Evolutionary conservation across 2,329 filamentous ascomycete genomes (phyloP).

Genomic region (Amauroascus verrucosus): DNA sequence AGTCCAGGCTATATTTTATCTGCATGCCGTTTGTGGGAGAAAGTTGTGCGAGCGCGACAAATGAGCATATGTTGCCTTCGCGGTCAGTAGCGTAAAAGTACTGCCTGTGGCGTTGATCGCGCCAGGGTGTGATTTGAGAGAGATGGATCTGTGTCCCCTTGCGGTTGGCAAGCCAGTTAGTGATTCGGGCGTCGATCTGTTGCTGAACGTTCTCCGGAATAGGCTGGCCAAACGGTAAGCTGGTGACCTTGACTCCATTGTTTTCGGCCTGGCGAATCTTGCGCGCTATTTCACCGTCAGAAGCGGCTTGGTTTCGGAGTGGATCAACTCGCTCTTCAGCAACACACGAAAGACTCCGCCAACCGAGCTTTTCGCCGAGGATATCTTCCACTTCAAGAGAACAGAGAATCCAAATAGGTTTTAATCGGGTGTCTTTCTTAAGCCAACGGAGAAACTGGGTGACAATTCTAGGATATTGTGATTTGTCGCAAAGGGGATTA

Average conservation of each 20-base stretch:
- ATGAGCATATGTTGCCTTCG: conserved; percentile 59
- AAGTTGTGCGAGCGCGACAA: conserved; percentile 76
- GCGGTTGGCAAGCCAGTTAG: conserved; percentile 68
- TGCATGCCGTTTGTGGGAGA: conserved; percentile 77
- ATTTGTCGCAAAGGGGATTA: conserved; percentile 71
- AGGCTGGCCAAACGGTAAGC: conserved; percentile 55
- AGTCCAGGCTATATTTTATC: conserved; percentile 92
- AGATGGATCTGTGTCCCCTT: conserved; percentile 83
- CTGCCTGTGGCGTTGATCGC: conserved; percentile 69
- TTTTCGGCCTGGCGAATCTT: conserved; percentile 73
- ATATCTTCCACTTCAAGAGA: conserved; percentile 68
- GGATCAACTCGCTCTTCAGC: conserved; percentile 82
- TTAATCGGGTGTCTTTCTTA: conserved; percentile 58
- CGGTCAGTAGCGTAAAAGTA: conserved; percentile 73
- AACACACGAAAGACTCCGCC: conserved; percentile 79
- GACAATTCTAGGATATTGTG: conserved; percentile 65
- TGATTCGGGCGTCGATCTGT: conserved; percentile 61
- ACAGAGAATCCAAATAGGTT: conserved; percentile 84
- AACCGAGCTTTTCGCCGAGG: conserved; percentile 67
- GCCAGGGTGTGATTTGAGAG: conserved; percentile 81
- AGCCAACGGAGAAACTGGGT: conserved; percentile 65
- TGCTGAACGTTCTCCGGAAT: conserved; percentile 56
- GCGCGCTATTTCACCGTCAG: conserved; percentile 55
- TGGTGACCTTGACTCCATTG: conserved; percentile 71
- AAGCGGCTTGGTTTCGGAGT: conserved; percentile 54